Evolutionary conservation across 768 basidiomycete genomes (phyloP).

Genomic region (Pleurotus pulmonarius): DNA sequence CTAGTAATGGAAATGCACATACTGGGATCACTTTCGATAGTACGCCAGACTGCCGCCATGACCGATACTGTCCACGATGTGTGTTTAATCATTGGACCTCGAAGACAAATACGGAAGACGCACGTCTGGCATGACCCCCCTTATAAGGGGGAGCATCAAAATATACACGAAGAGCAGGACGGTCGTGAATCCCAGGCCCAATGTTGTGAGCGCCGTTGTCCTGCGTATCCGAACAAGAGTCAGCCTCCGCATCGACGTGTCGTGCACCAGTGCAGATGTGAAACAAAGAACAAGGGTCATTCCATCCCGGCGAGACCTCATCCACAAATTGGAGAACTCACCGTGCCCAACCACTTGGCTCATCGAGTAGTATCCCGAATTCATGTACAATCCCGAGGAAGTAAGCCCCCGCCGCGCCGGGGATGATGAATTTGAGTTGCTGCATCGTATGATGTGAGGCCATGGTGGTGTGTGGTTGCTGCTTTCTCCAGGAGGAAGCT

Average conservation of each 20-base stretch:
- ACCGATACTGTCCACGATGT: conserved; percentile 50
- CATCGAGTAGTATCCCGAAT: conserved; percentile 36
- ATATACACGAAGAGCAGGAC: conserved; percentile 71
- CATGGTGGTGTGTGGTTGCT: background rate
- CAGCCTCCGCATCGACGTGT: background rate
- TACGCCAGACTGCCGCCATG: conserved; percentile 69
- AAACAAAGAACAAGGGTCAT: background rate
- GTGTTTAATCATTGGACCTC: background rate
- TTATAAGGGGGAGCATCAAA: conserved; percentile 60
- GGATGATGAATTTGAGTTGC: conserved; percentile 74
- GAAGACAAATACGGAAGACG: conserved; percentile 19
- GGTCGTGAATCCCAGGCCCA: conserved; percentile 56
- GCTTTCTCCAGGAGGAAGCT: no score
- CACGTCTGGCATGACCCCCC: conserved; percentile 68
- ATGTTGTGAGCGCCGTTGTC: conserved; percentile 47
- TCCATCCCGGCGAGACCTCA: background rate
- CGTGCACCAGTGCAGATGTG: background rate
- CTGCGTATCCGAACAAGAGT: conserved; percentile 26
- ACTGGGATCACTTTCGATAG: conserved; percentile 68
- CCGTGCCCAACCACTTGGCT: conserved; percentile 49
- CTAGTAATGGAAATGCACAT: conserved; percentile 13
- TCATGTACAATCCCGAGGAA: conserved; percentile 53
- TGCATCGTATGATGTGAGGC: conserved; percentile 46
- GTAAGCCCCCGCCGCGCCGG: conserved; percentile 63
- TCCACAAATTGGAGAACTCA: conserved; percentile 23